A percentile compares a stretch with the other conserved stretches of the same genome.
phyloP scores from a whole-genome alignment of 179 eudicot species.

The Actinidia chinensis region DNA sequence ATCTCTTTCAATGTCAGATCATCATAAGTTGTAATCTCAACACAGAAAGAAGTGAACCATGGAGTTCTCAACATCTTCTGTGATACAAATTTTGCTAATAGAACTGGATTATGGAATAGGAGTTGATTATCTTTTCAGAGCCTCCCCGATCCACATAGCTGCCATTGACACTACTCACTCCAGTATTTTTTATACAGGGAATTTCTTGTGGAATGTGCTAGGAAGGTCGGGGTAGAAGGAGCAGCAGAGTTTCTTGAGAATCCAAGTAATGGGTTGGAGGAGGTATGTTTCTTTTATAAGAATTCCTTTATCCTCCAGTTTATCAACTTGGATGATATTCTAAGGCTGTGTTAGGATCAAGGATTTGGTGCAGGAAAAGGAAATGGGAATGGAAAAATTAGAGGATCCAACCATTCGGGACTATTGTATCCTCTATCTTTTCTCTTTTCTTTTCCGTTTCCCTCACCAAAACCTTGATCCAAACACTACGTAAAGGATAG shows the following conservation, averaged over 20 bases:
- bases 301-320: background rate
- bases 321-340: background rate
- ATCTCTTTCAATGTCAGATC: background rate
- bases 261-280: slow-evolving; percentile 69
- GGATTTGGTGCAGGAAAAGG: too few relatives aligned
- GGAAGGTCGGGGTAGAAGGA: slow-evolving; percentile 77
- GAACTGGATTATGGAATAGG: background rate
- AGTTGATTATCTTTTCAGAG: background rate
- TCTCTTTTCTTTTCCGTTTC: too few relatives aligned
- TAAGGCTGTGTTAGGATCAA: too few relatives aligned
- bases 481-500: background rate
- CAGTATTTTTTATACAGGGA: slow-evolving; percentile 42
- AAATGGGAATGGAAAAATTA: too few relatives aligned
- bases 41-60: background rate
- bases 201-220: slow-evolving; percentile 74
- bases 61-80: background rate
- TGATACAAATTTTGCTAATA: background rate
- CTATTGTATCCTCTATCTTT: too few relatives aligned
- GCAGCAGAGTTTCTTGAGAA: slow-evolving; percentile 84
- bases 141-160: background rate
- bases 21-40: background rate
- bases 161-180: background rate
- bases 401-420: too few relatives aligned
- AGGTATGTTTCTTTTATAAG: slow-evolving; percentile 41
- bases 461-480: too few relatives aligned